Evolutionary conservation across 345 rosid species (phyloP), one percentile per base, ranked within the genome.

Genomic region (Rubroshorea leprosula): DNA sequence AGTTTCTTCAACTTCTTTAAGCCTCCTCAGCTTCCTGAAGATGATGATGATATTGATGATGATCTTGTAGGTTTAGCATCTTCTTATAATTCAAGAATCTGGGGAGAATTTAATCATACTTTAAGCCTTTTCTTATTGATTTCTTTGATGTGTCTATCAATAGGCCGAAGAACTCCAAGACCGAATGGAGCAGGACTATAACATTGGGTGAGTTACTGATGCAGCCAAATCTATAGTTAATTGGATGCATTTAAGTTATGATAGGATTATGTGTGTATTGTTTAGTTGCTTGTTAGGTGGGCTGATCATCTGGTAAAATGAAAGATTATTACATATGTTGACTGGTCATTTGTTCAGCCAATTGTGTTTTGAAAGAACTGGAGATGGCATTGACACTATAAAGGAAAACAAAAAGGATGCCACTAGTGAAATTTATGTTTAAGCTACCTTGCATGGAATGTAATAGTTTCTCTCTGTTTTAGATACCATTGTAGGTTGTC

Each of bases 141-240:
- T 23, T 20, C 24, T 60, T 27, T 41, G 3, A 2, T 35, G 41
- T 35, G 41, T 13, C 1, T 35, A 10, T 75, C 54, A 21, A 26
- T 74, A 94, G 97, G 96, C 95, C 44, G 99, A 94, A 57, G 95
- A 85, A 69, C 92, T 94, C 53, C 95, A 90, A 58, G 84, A 84
- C 72, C 82, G 80, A 69, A 94, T 94, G 97, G 99, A 94, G 54
- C 95, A 90, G 39, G 99, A 94, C 77, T 94, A 87, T 72, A 96
- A 94, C 63, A 71, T 94, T 20, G 99, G 97, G 99, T 94, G 5
- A 59, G 86, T 74, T 57, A n/a, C 41, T 8, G 41, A 13, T 13
- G 7, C 12, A 35, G 41, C 1, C 1, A 35, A 6, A 10, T 35
- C 5, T 35, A 3, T 35, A 35, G 41, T 35, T 2, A 35, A 29